Evolutionary conservation across 2,329 filamentous ascomycete genomes (phyloP), one percentile per base, ranked within the genome.

Genomic region (Coniochaeta sp.): DNA sequence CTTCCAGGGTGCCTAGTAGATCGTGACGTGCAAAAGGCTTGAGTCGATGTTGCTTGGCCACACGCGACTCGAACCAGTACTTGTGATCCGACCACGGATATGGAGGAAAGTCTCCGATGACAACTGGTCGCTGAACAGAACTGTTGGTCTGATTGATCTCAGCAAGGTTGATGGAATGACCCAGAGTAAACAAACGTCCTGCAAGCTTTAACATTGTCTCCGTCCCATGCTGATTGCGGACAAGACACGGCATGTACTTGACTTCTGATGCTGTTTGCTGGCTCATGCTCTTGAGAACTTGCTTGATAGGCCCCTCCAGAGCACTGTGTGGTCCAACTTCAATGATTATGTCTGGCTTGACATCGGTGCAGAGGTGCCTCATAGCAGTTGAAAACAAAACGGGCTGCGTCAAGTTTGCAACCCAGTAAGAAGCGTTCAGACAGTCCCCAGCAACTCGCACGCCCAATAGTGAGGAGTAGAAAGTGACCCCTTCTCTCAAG

Each of bases 391-490:
- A 79, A 62, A 81, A 81, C 9, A 71, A 69, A 1, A 81, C 74
- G 0, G 76, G 69, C 16, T 70, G 70, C 1, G 71, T 73, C 12
- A 78, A 63, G 58, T 78, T 78, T 17, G 74, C 73, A 0, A 79
- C 76, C 78, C 79, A 80, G 67, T 81, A 67, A 5, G 62, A 59
- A 2, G 76, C 63, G n/a, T 74, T 72, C 3, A 80, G 68, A n/a
- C 73, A 69, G 0, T 66, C 67, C 5, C 71, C 67, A 12, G 73
- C 71, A 24, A 77, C 67, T 58, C 70, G 72, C 22, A 66, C 67
- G 22, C 75, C 77, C 0, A 72, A 65, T 1, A 80, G 69, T 1
- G 78, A 79, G 0, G 78, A 80, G 67, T 76, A 77, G 66, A 79
- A 79, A 47, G 71, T 67, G 1, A 76, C 71, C 0, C n/a, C 33